Conservation (phyloP, 2,329 filamentous ascomycete genomes). For the Microsporum canis region DNA sequence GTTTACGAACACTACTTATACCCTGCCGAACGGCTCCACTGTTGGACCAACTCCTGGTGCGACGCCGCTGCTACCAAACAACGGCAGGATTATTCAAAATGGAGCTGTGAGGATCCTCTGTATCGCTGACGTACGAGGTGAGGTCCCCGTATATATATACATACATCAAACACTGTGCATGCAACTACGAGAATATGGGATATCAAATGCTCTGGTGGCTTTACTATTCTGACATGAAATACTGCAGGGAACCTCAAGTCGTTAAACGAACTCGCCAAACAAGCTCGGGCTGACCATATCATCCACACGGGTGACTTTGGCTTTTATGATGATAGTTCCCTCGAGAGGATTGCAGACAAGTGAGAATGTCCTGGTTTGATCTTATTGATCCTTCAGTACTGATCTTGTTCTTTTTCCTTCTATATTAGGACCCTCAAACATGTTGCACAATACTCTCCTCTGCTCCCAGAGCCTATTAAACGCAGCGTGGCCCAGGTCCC, state of each 20-base stretch:
- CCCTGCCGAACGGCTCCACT: conserved; percentile 38
- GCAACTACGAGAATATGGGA: not conserved
- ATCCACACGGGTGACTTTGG: conserved; percentile 98
- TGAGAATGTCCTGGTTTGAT: conserved; percentile 39
- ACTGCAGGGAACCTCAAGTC: conserved; percentile 77
- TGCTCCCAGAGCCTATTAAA: conserved; percentile 68
- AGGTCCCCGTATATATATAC: not conserved
- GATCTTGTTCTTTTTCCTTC: not conserved
- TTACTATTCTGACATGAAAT: not conserved
- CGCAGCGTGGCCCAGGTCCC: conserved; percentile 56
- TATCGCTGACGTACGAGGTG: conserved; percentile 43
- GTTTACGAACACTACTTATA: conserved; percentile 34
- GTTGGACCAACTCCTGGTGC: conserved; percentile 36
- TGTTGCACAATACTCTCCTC: conserved; percentile 93
- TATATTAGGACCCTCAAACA: conserved; percentile 79
- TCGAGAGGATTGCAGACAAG: conserved; percentile 98
- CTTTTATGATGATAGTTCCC: conserved; percentile 92
- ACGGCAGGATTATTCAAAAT: conserved; percentile 39
- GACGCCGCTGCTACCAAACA: conserved; percentile 40
- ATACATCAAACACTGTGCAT: too few relatives aligned
- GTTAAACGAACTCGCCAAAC: conserved; percentile 89
- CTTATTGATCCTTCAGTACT: not conserved
- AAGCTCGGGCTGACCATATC: conserved; percentile 91
- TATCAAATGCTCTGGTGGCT: not conserved
- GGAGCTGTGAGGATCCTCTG: conserved; percentile 39